Conservation (phyloP, 352 stramenopile species). For the Globisporangium spiculum region DNA sequence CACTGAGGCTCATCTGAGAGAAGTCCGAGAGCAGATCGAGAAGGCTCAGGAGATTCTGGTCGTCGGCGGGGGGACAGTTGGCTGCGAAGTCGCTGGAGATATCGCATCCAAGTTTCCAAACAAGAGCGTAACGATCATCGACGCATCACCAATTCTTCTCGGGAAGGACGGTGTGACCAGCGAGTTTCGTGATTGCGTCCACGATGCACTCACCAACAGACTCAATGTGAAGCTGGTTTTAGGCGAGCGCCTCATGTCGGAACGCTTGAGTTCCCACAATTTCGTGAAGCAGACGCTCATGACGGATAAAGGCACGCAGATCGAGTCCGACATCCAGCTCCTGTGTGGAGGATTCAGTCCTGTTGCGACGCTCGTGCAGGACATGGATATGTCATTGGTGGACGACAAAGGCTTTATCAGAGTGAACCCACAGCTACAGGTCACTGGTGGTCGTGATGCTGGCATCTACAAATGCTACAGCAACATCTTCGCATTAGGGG, state of each 20-base stretch:
- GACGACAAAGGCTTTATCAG: background rate
- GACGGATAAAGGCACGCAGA: background rate
- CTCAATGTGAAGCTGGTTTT: slow-evolving; percentile 4
- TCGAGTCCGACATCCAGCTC: slow-evolving; percentile 7
- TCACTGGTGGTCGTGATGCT: background rate
- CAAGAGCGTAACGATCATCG: background rate
- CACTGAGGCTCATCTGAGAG: slow-evolving; percentile 10
- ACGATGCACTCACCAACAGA: background rate
- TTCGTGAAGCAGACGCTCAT: slow-evolving; percentile 1
- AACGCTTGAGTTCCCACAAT: background rate
- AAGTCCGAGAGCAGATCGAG: slow-evolving; percentile 1
- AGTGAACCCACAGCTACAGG: background rate
- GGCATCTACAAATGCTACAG: background rate
- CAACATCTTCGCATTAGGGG: background rate
- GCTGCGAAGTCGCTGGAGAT: slow-evolving; percentile 2
- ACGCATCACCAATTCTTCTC: background rate
- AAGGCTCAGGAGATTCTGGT: background rate
- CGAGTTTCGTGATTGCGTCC: background rate
- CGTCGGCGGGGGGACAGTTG: background rate
- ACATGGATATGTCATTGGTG: background rate
- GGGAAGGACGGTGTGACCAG: background rate
- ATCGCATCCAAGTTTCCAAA: slow-evolving; percentile 3
- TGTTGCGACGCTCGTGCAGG: background rate
- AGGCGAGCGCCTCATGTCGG: background rate
- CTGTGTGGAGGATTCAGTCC: background rate